Evolutionary conservation across 164 flowering plant species (phyloP).

Genomic region (grape (Vitis vinifera)): ASM3070453v1 NC_081817.1:9174001-9174500

Average conservation of each 20-base stretch:
- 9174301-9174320: background rate
- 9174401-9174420: too few relatives aligned
- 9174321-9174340: too few relatives aligned
- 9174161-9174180: constrained; percentile 18
- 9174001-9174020: too few relatives aligned
- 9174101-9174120: background rate
- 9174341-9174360: too few relatives aligned
- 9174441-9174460: constrained; percentile 61
- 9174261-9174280: too few relatives aligned
- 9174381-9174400: background rate
- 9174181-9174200: constrained; percentile 23
- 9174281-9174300: too few relatives aligned
- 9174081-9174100: too few relatives aligned
- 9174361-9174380: too few relatives aligned
- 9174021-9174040: too few relatives aligned
- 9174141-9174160: constrained; percentile 32
- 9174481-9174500: constrained; percentile 58
- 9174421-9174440: constrained; percentile 57
- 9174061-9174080: too few relatives aligned
- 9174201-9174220: constrained; percentile 16
- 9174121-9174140: constrained; percentile 15
- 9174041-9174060: too few relatives aligned
- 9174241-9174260: too few relatives aligned
- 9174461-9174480: constrained; percentile 59
- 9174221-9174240: constrained; percentile 4